phyloP scores from a whole-genome alignment of 306 rosid species.

The Cucurbita argyrosperma region DNA sequence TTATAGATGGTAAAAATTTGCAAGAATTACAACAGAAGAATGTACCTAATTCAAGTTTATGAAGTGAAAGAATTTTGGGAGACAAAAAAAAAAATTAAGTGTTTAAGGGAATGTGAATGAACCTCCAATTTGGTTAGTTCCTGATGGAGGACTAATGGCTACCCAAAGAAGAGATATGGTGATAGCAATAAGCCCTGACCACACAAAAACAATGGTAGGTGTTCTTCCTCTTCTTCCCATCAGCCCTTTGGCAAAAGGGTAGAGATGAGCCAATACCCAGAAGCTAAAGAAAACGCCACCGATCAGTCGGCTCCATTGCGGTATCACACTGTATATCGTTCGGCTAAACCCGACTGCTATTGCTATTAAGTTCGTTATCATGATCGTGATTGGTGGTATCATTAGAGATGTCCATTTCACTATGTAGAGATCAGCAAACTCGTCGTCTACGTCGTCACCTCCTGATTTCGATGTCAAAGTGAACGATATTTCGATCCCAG shows the following conservation, averaged over 20 bases:
- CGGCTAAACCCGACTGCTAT: conserved; percentile 87
- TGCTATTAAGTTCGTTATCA: conserved; percentile 78
- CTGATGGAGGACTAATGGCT: conserved; percentile 50
- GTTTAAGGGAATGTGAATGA: conserved; percentile 64
- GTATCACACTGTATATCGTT: conserved; percentile 74
- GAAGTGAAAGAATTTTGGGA: not conserved
- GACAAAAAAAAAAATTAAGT: not conserved
- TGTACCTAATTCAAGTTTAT: not conserved
- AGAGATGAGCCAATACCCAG: conserved; percentile 88
- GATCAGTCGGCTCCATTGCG: conserved; percentile 75
- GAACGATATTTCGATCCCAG: conserved; percentile 92
- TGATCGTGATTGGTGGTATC: conserved; percentile 88
- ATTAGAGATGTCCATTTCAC: conserved; percentile 85
- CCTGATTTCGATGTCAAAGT: conserved; percentile 77
- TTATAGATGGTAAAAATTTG: not conserved
- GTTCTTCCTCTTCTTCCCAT: conserved; percentile 96
- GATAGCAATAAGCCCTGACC: conserved; percentile 91
- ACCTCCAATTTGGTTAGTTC: conserved; percentile 63
- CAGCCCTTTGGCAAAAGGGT: conserved; percentile 88
- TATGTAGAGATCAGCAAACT: conserved; percentile 68
- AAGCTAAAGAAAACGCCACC: conserved; percentile 98
- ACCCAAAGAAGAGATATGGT: conserved; percentile 56
- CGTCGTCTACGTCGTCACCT: conserved; percentile 76
- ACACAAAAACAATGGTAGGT: conserved; percentile 94
- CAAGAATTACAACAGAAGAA: not conserved